Evolutionary conservation across 257 asterid genomes (phyloP), one percentile per base, ranked within the genome.

Genomic region (Ajuga chamaepitys): DNA sequence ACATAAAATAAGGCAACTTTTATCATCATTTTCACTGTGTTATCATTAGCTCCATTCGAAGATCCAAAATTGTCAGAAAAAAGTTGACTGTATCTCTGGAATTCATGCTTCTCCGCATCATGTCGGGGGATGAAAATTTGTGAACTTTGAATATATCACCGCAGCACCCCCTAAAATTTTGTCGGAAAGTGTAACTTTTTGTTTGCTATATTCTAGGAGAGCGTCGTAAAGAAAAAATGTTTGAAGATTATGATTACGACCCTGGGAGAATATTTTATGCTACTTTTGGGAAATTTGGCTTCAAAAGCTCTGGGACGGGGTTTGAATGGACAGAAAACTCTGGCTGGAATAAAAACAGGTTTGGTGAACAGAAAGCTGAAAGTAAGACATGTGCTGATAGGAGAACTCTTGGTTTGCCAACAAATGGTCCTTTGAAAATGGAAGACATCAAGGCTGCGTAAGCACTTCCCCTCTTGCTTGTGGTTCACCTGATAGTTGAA

Each of bases 361-460:
- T 42, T 28, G 64, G 57, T 35, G 77, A 83, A 60, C 74, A 77
- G 12, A 78, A 73, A 30, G 38, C 71, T 50, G 80, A 67, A 74
- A 77, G 77, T 47, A 73, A 79, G 59, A 54, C 77, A 57, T 77
- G 47, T 67, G 80, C 83, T 45, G 90, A 91, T 67, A 83, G 95
- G 69, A 63, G 74, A 78, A 73, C 74, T 71, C 96, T 91, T 24
- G 95, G 92, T 77, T 75, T 91, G 56, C 96, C 98, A 20, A 66
- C 74, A 44, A 58, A 70, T 16, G 96, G 98, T 65, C 90, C 87
- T 38, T 67, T 91, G 83, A 80, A 72, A 74, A 82, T 91, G 13
- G 82, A 83, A 74, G 95, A 88, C 47, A 90, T 91, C 74, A 91
- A 91, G 82, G 71, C 83, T 73, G 98, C 98, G 98, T 91, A 81